phyloP scores from a whole-genome alignment of 768 basidiomycete genomes.

The Ramaria rubella region DNA sequence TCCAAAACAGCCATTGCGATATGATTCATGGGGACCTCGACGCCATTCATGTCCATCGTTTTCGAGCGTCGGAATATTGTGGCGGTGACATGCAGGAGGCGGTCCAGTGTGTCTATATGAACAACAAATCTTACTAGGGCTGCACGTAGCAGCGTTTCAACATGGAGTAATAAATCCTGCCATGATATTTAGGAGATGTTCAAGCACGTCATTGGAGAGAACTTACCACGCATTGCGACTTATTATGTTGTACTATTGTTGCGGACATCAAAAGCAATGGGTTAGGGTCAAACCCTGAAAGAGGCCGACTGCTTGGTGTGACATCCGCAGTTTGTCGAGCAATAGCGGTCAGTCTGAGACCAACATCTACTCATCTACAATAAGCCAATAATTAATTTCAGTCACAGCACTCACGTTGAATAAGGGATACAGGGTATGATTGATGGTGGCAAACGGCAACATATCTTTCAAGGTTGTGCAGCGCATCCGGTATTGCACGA shows the following conservation, averaged over 20 bases:
- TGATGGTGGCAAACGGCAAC: conserved; percentile 53
- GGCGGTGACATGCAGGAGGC: conserved; percentile 43
- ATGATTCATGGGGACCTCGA: conserved; percentile 23
- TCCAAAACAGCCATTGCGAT: conserved; percentile 43
- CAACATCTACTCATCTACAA: conserved; percentile 43
- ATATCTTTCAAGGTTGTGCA: conserved; percentile 51
- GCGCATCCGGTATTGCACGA: conserved; percentile 40
- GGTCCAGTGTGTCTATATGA: conserved; percentile 35
- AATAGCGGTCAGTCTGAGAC: conserved; percentile 44
- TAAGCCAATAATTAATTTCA: background rate
- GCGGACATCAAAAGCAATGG: conserved; percentile 47
- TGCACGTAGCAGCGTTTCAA: conserved; percentile 56
- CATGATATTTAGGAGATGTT: background rate
- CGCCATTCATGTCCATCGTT: conserved; percentile 16
- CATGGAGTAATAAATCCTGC: conserved; percentile 52
- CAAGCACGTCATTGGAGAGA: background rate
- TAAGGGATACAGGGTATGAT: conserved; percentile 43
- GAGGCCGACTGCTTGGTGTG: background rate
- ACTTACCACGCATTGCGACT: conserved; percentile 45
- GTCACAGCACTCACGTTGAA: conserved; percentile 41
- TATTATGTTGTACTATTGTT: conserved; percentile 54
- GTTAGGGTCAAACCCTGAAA: conserved; percentile 46
- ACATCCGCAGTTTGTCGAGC: conserved; percentile 54
- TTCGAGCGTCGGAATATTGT: conserved; percentile 30
- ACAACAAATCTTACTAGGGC: conserved; percentile 45